Evolutionary conservation across 768 basidiomycete genomes (phyloP).

Genomic region (Boletellus ananas): DNA sequence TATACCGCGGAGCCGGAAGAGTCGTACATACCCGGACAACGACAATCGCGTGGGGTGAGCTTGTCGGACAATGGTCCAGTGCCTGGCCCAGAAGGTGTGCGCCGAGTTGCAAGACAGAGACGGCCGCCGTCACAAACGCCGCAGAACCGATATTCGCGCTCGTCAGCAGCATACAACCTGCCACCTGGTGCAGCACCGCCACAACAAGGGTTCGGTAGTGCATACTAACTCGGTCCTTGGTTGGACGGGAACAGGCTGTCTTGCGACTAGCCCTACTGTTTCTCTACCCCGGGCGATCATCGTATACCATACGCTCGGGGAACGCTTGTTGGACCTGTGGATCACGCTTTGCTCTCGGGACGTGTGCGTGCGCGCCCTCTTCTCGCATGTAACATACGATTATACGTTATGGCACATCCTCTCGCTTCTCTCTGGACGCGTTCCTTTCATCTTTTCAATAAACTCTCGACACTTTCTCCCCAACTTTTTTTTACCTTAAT

Average conservation of each 20-base stretch:
- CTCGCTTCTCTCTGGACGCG: no score
- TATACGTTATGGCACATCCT: no score
- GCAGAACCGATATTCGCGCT: conserved; percentile 71
- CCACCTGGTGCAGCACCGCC: conserved; percentile 78
- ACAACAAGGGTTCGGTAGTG: conserved; percentile 28
- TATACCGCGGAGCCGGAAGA: conserved; percentile 39
- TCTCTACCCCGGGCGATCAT: no score
- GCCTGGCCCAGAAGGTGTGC: conserved; percentile 71
- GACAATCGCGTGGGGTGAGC: conserved; percentile 60
- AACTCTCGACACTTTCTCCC: no score
- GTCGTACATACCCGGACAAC: conserved; percentile 11
- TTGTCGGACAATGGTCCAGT: conserved; percentile 84
- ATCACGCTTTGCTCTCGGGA: no score
- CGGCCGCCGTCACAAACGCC: conserved; percentile 58
- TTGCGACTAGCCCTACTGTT: neutral
- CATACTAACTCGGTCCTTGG: conserved; percentile 3
- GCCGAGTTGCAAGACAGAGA: conserved; percentile 69
- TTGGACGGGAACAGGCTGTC: conserved; percentile 7
- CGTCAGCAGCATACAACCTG: conserved; percentile 45
- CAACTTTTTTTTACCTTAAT: no score
- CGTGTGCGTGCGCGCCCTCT: no score
- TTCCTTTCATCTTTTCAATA: no score
- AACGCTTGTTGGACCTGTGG: no score
- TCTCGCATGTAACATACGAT: no score
- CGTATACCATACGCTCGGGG: no score